Evolutionary conservation across 2,329 filamentous ascomycete genomes (phyloP), one percentile per base, ranked within the genome.

Genomic region (Ambrosiella beaveri): DNA sequence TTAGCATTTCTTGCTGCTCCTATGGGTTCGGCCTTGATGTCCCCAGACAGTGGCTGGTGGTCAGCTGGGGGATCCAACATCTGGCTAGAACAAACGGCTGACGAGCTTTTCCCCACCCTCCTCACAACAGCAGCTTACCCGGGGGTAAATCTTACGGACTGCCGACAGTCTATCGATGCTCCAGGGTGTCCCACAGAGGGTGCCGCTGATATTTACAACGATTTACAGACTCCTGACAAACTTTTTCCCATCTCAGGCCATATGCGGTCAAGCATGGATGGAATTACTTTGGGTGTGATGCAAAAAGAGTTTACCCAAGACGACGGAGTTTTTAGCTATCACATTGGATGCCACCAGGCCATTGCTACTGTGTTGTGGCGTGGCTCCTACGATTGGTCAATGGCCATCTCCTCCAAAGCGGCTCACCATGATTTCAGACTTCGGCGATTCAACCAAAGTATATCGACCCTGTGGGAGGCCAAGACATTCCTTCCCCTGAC

Each of bases 21-120:
- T 13, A 45, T 56, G 40, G 54, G 54, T 6, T 36, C 40, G 8
- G 39, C 40, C 13, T 27, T 56, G 2, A 56, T 56, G 35, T 38
- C 44, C 2, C 54, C 54, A n/a, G 54, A 56, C 27, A 36, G 36
- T 6, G 54, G 54, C 27, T 56, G 54, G 54, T 56, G 54, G 54
- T 19, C 38, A 15, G 54, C 40, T 17, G 54, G 54, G 12, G 54
- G 54, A 7, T 45, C 54, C 3, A 56, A n/a, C 15, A 45, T 56
- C 19, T 47, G 44, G 35, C 40, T 56, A 19, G 49, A 47, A 7
- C 19, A 47, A 5, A 36, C 54, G 3, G 15, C 15, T 2, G 51
- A 53, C 35, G 51, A 53, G 17, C 17, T 53, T 15, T 53, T 38
- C 51, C 51, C 51, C 27, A 36, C 37, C 8, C 9, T 53, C 5